Conservation (phyloP, 768 basidiomycete species). For the Clitopilus passeckerianus region DNA sequence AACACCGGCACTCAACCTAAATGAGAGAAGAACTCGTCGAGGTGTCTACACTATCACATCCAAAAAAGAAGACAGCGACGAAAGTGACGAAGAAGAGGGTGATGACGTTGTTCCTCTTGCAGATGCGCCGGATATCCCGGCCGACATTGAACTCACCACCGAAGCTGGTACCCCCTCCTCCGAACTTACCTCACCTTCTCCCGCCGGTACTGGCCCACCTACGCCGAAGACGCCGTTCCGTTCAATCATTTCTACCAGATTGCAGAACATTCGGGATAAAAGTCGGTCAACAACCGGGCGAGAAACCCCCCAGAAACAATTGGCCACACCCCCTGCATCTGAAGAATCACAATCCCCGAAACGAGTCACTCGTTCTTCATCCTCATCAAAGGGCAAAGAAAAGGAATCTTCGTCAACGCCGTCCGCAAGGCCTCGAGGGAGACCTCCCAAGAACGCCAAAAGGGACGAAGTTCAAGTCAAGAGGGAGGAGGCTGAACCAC, state of each 20-base stretch:
- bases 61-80: conserved; percentile 57
- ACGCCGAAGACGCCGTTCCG: conserved; percentile 40
- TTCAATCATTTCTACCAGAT: conserved; percentile 58
- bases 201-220: conserved; percentile 32
- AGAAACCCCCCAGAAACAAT: conserved; percentile 17
- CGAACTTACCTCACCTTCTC: conserved; percentile 35
- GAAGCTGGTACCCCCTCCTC: conserved; percentile 41
- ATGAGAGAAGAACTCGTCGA: conserved; percentile 76
- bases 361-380: conserved; percentile 28
- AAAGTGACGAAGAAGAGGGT: conserved; percentile 50
- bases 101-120: conserved; percentile 39
- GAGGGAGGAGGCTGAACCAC: conserved; percentile 46
- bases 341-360: conserved; percentile 35
- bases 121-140: conserved; percentile 39
- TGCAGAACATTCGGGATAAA: conserved; percentile 36
- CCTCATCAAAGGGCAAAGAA: conserved; percentile 32
- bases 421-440: conserved; percentile 13
- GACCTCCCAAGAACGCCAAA: conserved; percentile 16
- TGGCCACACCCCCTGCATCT: conserved; percentile 44
- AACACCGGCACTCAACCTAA: conserved; percentile 49
- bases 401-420: conserved; percentile 26
- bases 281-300: neutral
- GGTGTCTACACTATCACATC: conserved; percentile 75
- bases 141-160: conserved; percentile 46
- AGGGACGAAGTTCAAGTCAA: conserved; percentile 35